A percentile compares a stretch with the other conserved stretches of the same genome.
Evolutionary conservation across 345 rosid species (phyloP).

Genomic region (Citrus glauca): DNA sequence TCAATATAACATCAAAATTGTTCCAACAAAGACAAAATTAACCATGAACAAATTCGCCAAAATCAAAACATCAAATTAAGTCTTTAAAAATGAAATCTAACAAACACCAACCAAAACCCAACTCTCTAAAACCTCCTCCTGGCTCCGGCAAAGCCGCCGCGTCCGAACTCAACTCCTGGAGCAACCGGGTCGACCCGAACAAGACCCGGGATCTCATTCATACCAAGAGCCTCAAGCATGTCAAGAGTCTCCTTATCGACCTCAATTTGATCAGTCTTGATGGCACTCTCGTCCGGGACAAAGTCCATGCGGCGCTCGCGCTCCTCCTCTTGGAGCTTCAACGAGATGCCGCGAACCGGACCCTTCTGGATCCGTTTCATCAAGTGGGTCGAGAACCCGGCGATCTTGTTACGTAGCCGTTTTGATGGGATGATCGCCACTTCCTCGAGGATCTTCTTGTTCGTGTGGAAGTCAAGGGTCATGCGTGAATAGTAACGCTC

Average conservation of each 20-base stretch:
- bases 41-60: not conserved
- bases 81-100: not conserved
- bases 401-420: conserved; percentile 72
- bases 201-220: conserved; percentile 43
- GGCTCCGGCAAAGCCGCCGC: conserved; percentile 22
- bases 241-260: conserved; percentile 71
- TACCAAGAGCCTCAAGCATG: conserved; percentile 64
- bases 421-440: conserved; percentile 70
- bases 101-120: not conserved
- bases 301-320: conserved; percentile 79
- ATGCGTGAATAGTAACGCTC: conserved; percentile 68
- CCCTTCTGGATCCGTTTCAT: conserved; percentile 75
- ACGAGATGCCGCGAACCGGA: conserved; percentile 68
- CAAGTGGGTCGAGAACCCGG: conserved; percentile 67
- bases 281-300: conserved; percentile 68
- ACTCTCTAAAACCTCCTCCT: conserved; percentile 32
- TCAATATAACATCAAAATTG: not conserved
- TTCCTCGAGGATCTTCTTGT: conserved; percentile 65
- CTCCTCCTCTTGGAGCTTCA: conserved; percentile 74
- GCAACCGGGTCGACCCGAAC: conserved; percentile 40
- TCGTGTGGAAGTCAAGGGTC: conserved; percentile 69
- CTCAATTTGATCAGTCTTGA: conserved; percentile 48
- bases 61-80: not conserved
- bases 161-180: conserved; percentile 20
- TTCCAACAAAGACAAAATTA: not conserved